Evolutionary conservation across 1,284 basidiomycete genomes (phyloP).

Genomic region (Cutaneotrichosporon mucoides): DNA sequence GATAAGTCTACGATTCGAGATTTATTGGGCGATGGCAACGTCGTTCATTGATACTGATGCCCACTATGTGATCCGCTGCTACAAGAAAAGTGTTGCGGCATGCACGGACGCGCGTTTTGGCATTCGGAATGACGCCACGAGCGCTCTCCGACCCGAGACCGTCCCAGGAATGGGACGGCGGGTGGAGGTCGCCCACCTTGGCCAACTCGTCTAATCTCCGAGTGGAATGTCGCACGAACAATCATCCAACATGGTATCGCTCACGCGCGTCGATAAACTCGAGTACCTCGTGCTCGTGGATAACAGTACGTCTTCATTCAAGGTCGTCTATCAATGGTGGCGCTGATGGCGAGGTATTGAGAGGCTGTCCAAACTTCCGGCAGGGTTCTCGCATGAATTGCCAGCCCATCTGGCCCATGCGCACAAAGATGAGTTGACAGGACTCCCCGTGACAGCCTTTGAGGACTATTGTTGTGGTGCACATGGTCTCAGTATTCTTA

Average conservation of each 20-base stretch:
- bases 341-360: conserved; percentile 8
- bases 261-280: conserved; percentile 34
- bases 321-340: no score
- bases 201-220: no score
- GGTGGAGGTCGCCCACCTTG: conserved; percentile 46
- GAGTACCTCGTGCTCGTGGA: conserved; percentile 41
- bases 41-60: no score
- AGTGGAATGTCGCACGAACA: no score
- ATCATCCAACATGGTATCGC: background rate
- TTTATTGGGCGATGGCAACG: no score
- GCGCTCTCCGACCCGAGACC: background rate
- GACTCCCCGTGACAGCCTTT: conserved; percentile 64
- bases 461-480: conserved; percentile 76
- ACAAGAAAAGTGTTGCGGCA: no score
- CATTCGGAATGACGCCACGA: background rate
- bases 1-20: no score
- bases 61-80: no score
- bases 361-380: conserved; percentile 72
- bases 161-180: background rate
- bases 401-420: conserved; percentile 55
- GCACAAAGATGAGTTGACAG: conserved; percentile 55
- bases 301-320: conserved; percentile 25
- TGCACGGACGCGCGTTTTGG: background rate
- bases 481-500: conserved; percentile 72
- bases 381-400: conserved; percentile 69